These are phyloP conservation scores for Castanea crenata DNA, from an alignment of 306 rosid species.

Conservation along the genomic window DNA sequence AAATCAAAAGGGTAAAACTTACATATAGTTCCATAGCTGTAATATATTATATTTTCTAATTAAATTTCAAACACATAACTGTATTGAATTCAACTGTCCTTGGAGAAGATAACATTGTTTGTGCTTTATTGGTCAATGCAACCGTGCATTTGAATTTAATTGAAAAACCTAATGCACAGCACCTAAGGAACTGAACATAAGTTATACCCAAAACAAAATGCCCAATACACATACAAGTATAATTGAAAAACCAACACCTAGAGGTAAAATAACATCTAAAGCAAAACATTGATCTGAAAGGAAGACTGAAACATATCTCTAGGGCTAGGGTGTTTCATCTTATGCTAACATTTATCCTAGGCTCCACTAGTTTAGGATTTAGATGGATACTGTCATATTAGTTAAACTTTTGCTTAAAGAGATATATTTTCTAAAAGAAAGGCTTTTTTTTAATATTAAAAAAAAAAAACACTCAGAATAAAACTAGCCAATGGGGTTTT, in stretches of 20 bases:
- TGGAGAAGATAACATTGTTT: too few species aligned
- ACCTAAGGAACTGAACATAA: too few species aligned
- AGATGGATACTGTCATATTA: neutral
- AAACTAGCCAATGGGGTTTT: neutral
- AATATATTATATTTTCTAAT: too few species aligned
- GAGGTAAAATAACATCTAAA: neutral
- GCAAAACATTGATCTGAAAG: neutral
- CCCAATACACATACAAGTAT: neutral
- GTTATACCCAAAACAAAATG: neutral
- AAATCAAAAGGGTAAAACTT: neutral
- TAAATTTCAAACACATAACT: too few species aligned
- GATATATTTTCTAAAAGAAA: neutral
- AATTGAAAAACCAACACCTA: neutral
- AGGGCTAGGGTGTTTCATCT: neutral
- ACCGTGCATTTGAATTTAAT: rapidly evolving
- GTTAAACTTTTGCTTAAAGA: neutral
- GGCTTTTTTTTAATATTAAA: neutral
- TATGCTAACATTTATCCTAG: neutral
- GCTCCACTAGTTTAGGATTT: neutral
- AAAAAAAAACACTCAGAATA: neutral
- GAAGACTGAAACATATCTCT: neutral
- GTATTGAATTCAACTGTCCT: too few species aligned
- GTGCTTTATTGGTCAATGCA: too few species aligned
- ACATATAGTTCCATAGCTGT: too few species aligned
- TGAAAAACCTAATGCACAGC: too few species aligned